Percentiles rank a stretch among this genome's conserved stretches.
Conservation (phyloP, 129 eudicot genomes). For the Daucus carota region DH1_v3.0 NC_030382.2:58685001-58685500, state of each 20-base stretch:
- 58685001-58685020: conserved; percentile 68
- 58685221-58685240: conserved; percentile 73
- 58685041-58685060: conserved; percentile 81
- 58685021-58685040: conserved; percentile 81
- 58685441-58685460: conserved; percentile 81
- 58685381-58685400: background rate
- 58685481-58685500: conserved; percentile 96
- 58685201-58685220: conserved; percentile 65
- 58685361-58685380: background rate
- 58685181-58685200: conserved; percentile 71
- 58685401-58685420: conserved; percentile 78
- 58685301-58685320: background rate
- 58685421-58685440: conserved; percentile 81
- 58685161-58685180: conserved; percentile 74
- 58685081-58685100: conserved; percentile 74
- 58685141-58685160: conserved; percentile 66
- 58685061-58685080: conserved; percentile 86
- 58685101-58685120: conserved; percentile 73
- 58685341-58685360: background rate
- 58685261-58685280: conserved; percentile 61
- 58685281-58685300: conserved; percentile 3
- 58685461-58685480: conserved; percentile 82
- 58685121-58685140: conserved; percentile 83
- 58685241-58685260: conserved; percentile 58
- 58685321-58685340: background rate